Percentiles rank a stretch among this genome's conserved stretches.
phyloP scores from a whole-genome alignment of 345 rosid genomes.

The Populus nigra region DNA sequence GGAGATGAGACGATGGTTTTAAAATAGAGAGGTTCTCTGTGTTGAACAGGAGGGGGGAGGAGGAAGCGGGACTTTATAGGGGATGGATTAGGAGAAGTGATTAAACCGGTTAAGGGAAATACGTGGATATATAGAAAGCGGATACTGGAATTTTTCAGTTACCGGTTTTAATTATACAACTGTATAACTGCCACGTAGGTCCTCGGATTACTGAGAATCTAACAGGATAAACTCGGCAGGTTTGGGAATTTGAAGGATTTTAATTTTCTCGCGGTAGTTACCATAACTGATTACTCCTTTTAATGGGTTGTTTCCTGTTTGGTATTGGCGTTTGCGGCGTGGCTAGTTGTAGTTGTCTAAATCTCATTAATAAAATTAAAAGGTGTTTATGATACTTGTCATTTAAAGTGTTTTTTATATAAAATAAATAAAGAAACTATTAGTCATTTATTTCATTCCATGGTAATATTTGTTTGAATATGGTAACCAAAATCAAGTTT shows the following conservation, averaged over 20 bases:
- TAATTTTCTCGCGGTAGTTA: not conserved
- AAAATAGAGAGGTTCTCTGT: not conserved
- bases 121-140: not conserved
- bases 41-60: not conserved
- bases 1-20: not conserved
- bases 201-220: constrained; percentile 13
- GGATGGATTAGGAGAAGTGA: constrained; percentile 24
- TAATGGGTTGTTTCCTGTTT: not conserved
- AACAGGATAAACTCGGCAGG: constrained; percentile 2
- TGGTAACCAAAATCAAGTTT: not conserved
- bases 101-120: constrained; percentile 22
- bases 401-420: too few species aligned
- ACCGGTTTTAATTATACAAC: constrained; percentile 27
- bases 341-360: not conserved
- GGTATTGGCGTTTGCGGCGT: not conserved
- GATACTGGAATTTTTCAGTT: constrained; percentile 24
- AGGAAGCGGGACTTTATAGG: constrained; percentile 10
- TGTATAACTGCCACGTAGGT: constrained; percentile 34
- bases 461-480: too few species aligned
- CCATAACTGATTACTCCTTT: not conserved
- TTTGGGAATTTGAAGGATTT: not conserved
- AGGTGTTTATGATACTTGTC: not conserved
- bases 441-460: too few species aligned
- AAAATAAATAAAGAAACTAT: too few species aligned
- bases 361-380: not conserved